Percentiles rank a stretch among this genome's conserved stretches.
phyloP scores from a whole-genome alignment of 2,329 filamentous ascomycete genomes.

The Daldinia sp. region DNA sequence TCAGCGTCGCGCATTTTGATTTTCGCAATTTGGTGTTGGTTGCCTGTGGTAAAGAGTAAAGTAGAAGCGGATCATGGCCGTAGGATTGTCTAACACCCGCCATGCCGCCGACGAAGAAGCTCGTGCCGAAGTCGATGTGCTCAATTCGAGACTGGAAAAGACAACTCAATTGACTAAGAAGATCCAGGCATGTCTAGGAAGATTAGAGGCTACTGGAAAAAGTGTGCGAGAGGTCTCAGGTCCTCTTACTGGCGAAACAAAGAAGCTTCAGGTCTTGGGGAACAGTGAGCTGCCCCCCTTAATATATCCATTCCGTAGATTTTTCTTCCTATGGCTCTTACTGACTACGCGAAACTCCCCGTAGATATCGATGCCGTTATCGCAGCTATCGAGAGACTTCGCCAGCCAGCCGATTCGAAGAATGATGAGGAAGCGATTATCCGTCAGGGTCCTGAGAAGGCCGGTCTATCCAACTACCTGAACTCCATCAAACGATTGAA shows the following conservation, averaged over 20 bases:
- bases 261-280: slow-evolving; percentile 86
- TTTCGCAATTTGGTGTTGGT: slow-evolving; percentile 8
- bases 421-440: slow-evolving; percentile 93
- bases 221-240: slow-evolving; percentile 92
- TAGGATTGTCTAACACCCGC: slow-evolving; percentile 60
- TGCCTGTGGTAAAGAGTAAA: slow-evolving; percentile 62
- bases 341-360: slow-evolving; percentile 39
- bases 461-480: slow-evolving; percentile 86
- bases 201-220: slow-evolving; percentile 88
- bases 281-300: slow-evolving; percentile 67
- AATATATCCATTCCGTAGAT: neutral
- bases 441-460: slow-evolving; percentile 84
- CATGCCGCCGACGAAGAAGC: slow-evolving; percentile 74
- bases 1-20: neutral
- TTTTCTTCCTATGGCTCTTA: slow-evolving; percentile 1
- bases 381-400: slow-evolving; percentile 86
- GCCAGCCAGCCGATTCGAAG: slow-evolving; percentile 92
- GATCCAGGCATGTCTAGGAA: slow-evolving; percentile 87
- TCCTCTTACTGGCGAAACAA: slow-evolving; percentile 92
- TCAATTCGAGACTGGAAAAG: slow-evolving; percentile 85
- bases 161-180: slow-evolving; percentile 94
- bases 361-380: slow-evolving; percentile 87
- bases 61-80: slow-evolving; percentile 59
- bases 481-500: slow-evolving; percentile 89
- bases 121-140: slow-evolving; percentile 75